A percentile compares a stretch with the other conserved stretches of the same genome.
phyloP scores from a whole-genome alignment of 495 filamentous ascomycete genomes.

The Apiosordaria backusii region DNA sequence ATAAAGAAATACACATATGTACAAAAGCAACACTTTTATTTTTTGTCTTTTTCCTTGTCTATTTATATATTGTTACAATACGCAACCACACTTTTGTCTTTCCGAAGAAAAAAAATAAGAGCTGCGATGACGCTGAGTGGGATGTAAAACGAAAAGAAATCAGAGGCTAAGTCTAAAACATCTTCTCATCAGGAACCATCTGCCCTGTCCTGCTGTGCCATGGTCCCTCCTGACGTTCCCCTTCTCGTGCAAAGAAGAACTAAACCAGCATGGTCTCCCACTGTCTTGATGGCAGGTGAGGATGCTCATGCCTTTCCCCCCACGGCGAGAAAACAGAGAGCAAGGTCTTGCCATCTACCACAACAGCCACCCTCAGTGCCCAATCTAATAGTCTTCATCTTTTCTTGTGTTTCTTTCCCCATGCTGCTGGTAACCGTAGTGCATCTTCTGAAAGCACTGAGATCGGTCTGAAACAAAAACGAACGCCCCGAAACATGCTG shows the following conservation, averaged over 20 bases:
- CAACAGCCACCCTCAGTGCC: not conserved
- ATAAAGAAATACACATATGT: slow-evolving; percentile 6
- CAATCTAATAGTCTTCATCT: not conserved
- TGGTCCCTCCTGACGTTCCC: no score
- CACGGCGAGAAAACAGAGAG: no score
- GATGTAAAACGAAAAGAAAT: not conserved
- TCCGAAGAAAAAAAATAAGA: slow-evolving; percentile 9
- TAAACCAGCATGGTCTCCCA: no score
- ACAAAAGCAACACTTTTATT: slow-evolving; percentile 20
- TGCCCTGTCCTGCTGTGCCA: not conserved
- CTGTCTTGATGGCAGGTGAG: not conserved
- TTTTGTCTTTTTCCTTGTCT: slow-evolving; percentile 20
- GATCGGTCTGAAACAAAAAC: not conserved
- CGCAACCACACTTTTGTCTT: slow-evolving; percentile 32
- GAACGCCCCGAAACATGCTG: slow-evolving; percentile 6
- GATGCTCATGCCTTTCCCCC: not conserved
- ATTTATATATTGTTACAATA: slow-evolving; percentile 28
- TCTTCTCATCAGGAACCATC: not conserved
- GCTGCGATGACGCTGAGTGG: not conserved
- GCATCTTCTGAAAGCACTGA: not conserved
- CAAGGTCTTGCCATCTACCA: no score
- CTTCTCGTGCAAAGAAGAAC: not conserved
- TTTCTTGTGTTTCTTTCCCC: not conserved
- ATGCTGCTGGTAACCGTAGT: no score
- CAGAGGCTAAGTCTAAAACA: slow-evolving; percentile 5